A percentile compares a stretch with the other conserved stretches of the same genome.
Evolutionary conservation across 73 alveolate species (phyloP).

Genomic region (Tetrahymena elliotti): DNA sequence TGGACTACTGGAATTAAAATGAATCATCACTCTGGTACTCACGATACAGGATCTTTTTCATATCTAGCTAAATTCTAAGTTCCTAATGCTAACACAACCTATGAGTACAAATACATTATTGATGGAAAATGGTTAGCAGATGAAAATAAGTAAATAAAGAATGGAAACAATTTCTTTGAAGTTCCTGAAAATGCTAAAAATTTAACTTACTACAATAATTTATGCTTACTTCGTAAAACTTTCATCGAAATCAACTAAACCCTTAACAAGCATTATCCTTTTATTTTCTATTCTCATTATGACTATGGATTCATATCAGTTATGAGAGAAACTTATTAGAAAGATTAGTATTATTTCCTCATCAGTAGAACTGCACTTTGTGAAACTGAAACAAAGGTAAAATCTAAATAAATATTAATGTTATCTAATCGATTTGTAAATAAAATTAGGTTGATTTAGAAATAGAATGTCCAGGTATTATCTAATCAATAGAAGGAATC

Average conservation of each 20-base stretch:
- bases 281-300: background rate
- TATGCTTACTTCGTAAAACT: background rate
- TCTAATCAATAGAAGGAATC: background rate
- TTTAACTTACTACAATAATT: background rate
- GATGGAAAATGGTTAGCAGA: slow-evolving; percentile 67
- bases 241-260: slow-evolving; percentile 1
- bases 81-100: slow-evolving; percentile 3
- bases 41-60: background rate
- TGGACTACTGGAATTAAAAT: slow-evolving; percentile 58
- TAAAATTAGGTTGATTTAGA: background rate
- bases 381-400: background rate
- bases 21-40: background rate
- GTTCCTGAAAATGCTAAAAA: slow-evolving; percentile 58
- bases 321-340: slow-evolving; percentile 5
- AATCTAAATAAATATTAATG: background rate
- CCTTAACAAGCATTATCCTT: slow-evolving; percentile 17
- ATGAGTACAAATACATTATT: slow-evolving; percentile 67
- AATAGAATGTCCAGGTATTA: background rate
- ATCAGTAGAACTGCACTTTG: background rate
- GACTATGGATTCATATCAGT: slow-evolving; percentile 1
- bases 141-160: slow-evolving; percentile 42
- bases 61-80: background rate
- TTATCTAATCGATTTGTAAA: background rate
- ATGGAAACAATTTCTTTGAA: slow-evolving; percentile 38
- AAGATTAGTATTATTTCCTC: background rate